Conservation (phyloP, 2,329 filamentous ascomycete genomes). For the Furcasterigmium furcatum region DNA sequence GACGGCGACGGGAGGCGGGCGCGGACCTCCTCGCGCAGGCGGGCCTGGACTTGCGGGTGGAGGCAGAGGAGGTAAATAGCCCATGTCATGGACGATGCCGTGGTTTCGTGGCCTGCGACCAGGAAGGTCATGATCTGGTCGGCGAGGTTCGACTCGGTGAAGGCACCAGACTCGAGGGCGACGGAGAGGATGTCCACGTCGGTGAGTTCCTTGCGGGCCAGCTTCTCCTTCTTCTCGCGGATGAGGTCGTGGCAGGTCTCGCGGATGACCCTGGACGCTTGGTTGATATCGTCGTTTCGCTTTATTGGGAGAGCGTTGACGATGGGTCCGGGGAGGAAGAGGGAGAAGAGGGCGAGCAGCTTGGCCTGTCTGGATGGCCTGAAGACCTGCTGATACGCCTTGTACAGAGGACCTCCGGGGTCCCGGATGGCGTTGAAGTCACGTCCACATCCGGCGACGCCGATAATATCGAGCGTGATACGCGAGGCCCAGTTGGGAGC, state of each 20-base stretch:
- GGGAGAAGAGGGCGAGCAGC: conserved; percentile 52
- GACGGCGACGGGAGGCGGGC: conserved; percentile 52
- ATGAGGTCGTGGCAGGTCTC: conserved; percentile 67
- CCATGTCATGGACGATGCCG: conserved; percentile 74
- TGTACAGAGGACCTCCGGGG: conserved; percentile 55
- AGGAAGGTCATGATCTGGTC: conserved; percentile 92
- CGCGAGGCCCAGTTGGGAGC: conserved; percentile 62
- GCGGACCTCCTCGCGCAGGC: conserved; percentile 67
- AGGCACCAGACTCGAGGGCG: conserved; percentile 71
- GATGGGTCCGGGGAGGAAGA: conserved; percentile 63
- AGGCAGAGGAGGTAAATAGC: conserved; percentile 66
- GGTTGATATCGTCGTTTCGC: conserved; percentile 62
- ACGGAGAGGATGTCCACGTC: conserved; percentile 77
- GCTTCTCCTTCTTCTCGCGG: conserved; percentile 59
- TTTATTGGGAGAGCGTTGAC: conserved; percentile 63
- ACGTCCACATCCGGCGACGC: conserved; percentile 65
- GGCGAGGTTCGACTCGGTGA: conserved; percentile 75
- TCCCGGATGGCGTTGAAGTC: conserved; percentile 67
- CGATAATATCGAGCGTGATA: conserved; percentile 73
- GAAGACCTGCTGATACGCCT: conserved; percentile 55
- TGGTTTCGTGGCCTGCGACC: conserved; percentile 79
- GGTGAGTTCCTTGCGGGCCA: conserved; percentile 40
- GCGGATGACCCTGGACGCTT: conserved; percentile 58
- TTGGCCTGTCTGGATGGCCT: conserved; percentile 47
- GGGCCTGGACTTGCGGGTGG: conserved; percentile 61